These are phyloP conservation scores for Phaffomyces opuntiae DNA, from an alignment of 805 yeast genomes.

Conservation along the genomic window DNA sequence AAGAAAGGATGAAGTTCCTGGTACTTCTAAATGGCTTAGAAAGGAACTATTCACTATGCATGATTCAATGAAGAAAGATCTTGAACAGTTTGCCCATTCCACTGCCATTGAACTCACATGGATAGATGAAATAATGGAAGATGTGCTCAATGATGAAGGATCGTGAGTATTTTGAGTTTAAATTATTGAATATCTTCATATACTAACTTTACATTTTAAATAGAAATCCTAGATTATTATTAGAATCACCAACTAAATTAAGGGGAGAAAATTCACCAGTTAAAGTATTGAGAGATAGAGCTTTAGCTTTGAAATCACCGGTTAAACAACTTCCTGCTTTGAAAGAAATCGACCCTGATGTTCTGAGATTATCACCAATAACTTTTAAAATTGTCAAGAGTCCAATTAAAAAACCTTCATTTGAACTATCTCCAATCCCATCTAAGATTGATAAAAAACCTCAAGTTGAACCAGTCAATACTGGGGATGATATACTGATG, in stretches of 20 bases:
- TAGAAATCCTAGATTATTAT: constrained; percentile 20
- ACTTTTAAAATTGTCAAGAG: constrained; percentile 8
- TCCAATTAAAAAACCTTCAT: not conserved
- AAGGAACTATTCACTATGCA: constrained; percentile 35
- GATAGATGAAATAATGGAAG: constrained; percentile 36
- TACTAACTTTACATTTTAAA: constrained; percentile 9
- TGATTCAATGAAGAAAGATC: constrained; percentile 29
- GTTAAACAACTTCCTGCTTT: not conserved
- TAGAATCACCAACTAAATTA: constrained; percentile 23
- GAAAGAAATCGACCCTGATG: constrained; percentile 14
- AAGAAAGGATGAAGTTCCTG: constrained; percentile 32
- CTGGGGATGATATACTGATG: not conserved
- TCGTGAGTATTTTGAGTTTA: constrained; percentile 13
- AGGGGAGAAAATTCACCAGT: constrained; percentile 23
- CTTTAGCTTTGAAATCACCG: constrained; percentile 15
- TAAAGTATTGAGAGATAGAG: constrained; percentile 17
- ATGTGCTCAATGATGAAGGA: constrained; percentile 21
- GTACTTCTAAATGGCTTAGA: constrained; percentile 46
- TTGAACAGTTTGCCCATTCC: constrained; percentile 33
- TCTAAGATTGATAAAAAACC: too few relatives aligned
- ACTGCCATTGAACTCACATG: constrained; percentile 33
- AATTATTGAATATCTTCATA: not conserved
- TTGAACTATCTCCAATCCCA: too few relatives aligned
- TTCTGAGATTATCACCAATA: constrained; percentile 18
- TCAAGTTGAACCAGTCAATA: too few relatives aligned